Percentiles rank a stretch among this genome's conserved stretches.
Evolutionary conservation across 2,329 filamentous ascomycete genomes (phyloP).

Genomic region (Beauveria caledonica): DNA sequence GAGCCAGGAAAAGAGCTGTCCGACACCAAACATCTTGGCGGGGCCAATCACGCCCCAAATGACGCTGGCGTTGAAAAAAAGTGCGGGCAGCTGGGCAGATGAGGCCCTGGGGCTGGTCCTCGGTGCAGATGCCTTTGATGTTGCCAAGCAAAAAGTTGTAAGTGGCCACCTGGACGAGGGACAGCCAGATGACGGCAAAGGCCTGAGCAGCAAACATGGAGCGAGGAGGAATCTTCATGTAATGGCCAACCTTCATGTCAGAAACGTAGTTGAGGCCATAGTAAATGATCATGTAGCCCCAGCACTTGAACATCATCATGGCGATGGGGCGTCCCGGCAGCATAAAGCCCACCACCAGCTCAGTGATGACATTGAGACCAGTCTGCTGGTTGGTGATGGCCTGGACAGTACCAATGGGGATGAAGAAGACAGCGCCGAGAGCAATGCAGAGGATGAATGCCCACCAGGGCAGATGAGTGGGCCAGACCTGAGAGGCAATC

Average conservation of each 20-base stretch:
- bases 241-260: slow-evolving; percentile 44
- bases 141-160: slow-evolving; percentile 36
- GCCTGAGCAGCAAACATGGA: slow-evolving; percentile 39
- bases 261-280: slow-evolving; percentile 39
- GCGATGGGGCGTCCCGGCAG: slow-evolving; percentile 38
- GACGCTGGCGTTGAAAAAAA: slow-evolving; percentile 51
- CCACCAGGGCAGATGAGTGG: slow-evolving; percentile 37
- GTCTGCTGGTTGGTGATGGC: slow-evolving; percentile 43
- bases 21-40: slow-evolving; percentile 25
- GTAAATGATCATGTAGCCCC: slow-evolving; percentile 37
- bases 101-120: slow-evolving; percentile 39
- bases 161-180: slow-evolving; percentile 28
- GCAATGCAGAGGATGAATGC: slow-evolving; percentile 31
- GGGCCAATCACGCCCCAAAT: slow-evolving; percentile 53
- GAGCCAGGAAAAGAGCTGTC: slow-evolving; percentile 36
- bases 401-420: slow-evolving; percentile 37
- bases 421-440: slow-evolving; percentile 31
- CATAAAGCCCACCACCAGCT: slow-evolving; percentile 42
- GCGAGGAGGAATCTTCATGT: slow-evolving; percentile 45
- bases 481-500: slow-evolving; percentile 27
- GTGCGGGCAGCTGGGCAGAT: slow-evolving; percentile 49
- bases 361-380: slow-evolving; percentile 40
- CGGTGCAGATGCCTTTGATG: slow-evolving; percentile 45
- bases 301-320: slow-evolving; percentile 43
- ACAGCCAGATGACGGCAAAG: slow-evolving; percentile 33